Evolutionary conservation across 2,329 filamentous ascomycete genomes (phyloP).

Genomic region (Blumeria hordei): DNA sequence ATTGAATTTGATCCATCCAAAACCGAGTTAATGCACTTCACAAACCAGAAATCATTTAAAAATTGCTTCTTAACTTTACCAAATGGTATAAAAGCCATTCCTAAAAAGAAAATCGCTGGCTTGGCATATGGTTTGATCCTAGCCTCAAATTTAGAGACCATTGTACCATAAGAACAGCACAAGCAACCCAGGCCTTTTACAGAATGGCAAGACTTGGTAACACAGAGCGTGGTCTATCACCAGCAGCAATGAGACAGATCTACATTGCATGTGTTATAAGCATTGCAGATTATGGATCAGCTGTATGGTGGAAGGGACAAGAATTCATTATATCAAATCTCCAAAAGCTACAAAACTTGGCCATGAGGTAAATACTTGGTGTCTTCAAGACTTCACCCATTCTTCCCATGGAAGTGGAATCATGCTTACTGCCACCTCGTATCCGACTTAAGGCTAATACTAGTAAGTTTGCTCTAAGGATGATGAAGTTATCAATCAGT

Average conservation of each 20-base stretch:
- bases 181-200: too few species aligned
- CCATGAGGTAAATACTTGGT: too few species aligned
- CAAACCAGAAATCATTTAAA: neutral
- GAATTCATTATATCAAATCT: too few species aligned
- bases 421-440: neutral
- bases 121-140: neutral
- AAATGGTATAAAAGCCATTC: neutral
- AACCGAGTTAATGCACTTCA: neutral
- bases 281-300: too few species aligned
- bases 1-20: neutral
- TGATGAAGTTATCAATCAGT: neutral
- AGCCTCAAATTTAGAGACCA: neutral
- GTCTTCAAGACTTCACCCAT: neutral
- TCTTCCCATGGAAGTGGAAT: neutral
- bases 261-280: too few species aligned
- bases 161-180: neutral
- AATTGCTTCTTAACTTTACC: neutral
- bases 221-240: too few species aligned
- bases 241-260: too few species aligned
- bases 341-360: too few species aligned
- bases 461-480: neutral
- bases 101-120: neutral
- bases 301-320: too few species aligned
- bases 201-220: too few species aligned
- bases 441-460: neutral